These are phyloP conservation scores for Hyaloperonospora brassicae DNA, from an alignment of 352 stramenopile species.

Conservation along the genomic window DNA sequence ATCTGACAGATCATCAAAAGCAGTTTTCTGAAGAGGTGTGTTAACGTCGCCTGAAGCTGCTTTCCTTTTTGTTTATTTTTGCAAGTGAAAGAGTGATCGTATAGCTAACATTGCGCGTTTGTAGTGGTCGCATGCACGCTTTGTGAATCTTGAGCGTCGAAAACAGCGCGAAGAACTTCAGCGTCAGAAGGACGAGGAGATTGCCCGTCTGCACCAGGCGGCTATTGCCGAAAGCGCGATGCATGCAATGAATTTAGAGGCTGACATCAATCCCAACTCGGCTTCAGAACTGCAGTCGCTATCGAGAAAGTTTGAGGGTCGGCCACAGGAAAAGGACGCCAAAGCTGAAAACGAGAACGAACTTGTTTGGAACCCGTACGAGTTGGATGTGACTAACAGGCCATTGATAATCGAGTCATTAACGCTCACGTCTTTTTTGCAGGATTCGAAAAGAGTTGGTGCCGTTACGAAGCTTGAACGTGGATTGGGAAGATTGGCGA, in stretches of 20 bases:
- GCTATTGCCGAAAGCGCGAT: slow-evolving; percentile 63
- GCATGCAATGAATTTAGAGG: slow-evolving; percentile 65
- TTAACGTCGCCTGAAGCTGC: background rate
- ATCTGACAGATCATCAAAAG: slow-evolving; percentile 58
- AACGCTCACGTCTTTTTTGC: background rate
- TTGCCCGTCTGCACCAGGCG: slow-evolving; percentile 55
- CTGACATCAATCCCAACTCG: slow-evolving; percentile 44
- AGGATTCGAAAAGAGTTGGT: slow-evolving; percentile 73
- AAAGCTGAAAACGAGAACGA: slow-evolving; percentile 59
- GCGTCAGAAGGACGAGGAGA: slow-evolving; percentile 58
- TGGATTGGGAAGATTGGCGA: slow-evolving; percentile 78
- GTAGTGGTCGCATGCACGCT: slow-evolving; percentile 56
- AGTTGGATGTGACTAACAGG: slow-evolving; percentile 5
- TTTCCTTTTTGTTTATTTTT: too few relatives aligned
- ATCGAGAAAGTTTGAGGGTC: slow-evolving; percentile 49
- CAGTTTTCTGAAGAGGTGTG: slow-evolving; percentile 64
- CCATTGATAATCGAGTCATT: background rate
- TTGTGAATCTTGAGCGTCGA: slow-evolving; percentile 41
- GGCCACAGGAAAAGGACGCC: slow-evolving; percentile 44
- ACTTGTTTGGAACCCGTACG: slow-evolving; percentile 81
- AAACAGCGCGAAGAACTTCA: slow-evolving; percentile 57
- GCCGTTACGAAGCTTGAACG: slow-evolving; percentile 65
- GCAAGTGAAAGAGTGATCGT: background rate
- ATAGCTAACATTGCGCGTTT: background rate
- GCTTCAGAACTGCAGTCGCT: slow-evolving; percentile 48